Base-by-base conservation (phyloP, 2,329 filamentous ascomycete genomes). In the Aspergillus bombycis region DNA sequence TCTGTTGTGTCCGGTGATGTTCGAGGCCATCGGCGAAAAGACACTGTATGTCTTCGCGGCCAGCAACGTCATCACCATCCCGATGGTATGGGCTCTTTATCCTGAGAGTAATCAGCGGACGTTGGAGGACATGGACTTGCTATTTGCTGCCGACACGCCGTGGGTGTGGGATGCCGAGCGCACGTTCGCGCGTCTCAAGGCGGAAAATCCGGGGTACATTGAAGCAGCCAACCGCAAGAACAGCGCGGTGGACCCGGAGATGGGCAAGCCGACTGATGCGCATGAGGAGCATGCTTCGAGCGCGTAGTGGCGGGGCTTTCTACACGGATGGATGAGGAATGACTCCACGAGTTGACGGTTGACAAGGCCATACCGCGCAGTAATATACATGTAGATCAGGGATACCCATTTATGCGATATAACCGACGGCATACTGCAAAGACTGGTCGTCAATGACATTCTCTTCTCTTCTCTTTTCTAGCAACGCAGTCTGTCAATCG, bases 61-160 rank as follows among this genome's bases (percentile, higher is more conserved):
- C 4, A 86, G 84, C 71, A 93, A 92, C 71, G 77, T 88, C 10
- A 75, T 91, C 34, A 84, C 85, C 1, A 88, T 93, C 5, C 85
- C 88, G 0, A 86, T 91, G 77, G 87, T 92, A 0, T 93, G 89
- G 88, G 88, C 88, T 0, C 71, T 93, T 0, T 93, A 92, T 62
- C 91, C 90, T 0, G 91, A 93, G 73, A 91, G 87, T 3, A 91
- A 89, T 71, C 88, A 91, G 73, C 84, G 90, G 0, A 92, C 89
- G 0, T 80, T 93, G 0, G 91, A 93, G 71, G 90, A 92, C 71
- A 92, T 93, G 81, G 88, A 93, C 65, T 77, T 92, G 0, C 77
- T 93, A 0, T 93, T 93, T 68, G 88, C 89, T 0, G 84, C 87
- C 0, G 81, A 88, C 21, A 88, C 83, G 0, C 86, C 86, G 4